Evolutionary conservation across 2,329 filamentous ascomycete species (phyloP), one percentile per base, ranked within the genome.

Genomic region (Gremmenia infestans): DNA sequence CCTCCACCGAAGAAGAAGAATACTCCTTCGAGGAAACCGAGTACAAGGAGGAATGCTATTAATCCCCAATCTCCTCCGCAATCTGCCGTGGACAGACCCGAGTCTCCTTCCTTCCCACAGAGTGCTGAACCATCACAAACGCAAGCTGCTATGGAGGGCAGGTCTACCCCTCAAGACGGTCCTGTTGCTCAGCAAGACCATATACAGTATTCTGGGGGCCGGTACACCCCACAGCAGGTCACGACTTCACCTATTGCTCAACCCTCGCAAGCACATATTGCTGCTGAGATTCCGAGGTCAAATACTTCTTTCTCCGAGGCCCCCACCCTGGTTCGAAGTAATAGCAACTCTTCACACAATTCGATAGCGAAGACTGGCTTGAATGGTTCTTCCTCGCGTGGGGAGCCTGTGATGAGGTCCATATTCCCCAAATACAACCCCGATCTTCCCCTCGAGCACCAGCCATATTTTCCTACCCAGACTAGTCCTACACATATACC

Each of bases 391-490:
- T 58, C 61, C 19, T 58, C 54, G 36, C 62, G 61, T 45, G 60
- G 56, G 57, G 73, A 72, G 58, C 71, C 73, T 5, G 73, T 79
- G 0, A 78, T 88, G 64, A 80, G 81, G 35, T 91, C 88, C 23
- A 91, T 92, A 64, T 92, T 92, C 64, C 88, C 88, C 7, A 78
- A 81, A 32, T 91, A 91, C 67, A 85, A 92, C 65, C 85, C 83
- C 3, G 79, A 79, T 1, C 68, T 89, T 23, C 77, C 87, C 5
- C 78, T 90, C 3, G 77, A 83, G 54, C 81, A 83, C 55, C 88
- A 92, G 66, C 72, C 81, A 48, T 91, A 92, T 72, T 87, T 80
- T 49, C 87, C 88, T 2, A 85, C 82, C 0, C 82, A 87, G 67
- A 73, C 79, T 53, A 83, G 81, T 57, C 85, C 87, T 12, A 80